Percentiles rank a stretch among this genome's conserved stretches.
Evolutionary conservation across 2,329 filamentous ascomycete species (phyloP).

Genomic region (Colletotrichum graminicola): DNA sequence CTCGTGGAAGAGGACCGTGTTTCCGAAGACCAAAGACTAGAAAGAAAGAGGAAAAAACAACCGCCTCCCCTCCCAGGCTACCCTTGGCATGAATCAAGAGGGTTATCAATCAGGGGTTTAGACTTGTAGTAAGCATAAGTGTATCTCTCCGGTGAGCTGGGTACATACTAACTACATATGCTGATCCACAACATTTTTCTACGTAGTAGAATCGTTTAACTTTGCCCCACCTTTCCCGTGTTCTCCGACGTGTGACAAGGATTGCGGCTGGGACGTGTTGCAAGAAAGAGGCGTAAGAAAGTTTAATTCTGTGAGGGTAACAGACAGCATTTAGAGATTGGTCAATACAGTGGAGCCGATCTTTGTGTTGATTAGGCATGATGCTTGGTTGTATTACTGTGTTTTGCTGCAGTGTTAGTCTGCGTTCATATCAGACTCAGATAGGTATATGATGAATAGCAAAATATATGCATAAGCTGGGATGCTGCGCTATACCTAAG

Average conservation of each 20-base stretch:
- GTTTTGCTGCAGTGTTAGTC: neutral
- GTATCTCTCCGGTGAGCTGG: no score
- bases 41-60: neutral
- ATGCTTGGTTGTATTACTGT: no score
- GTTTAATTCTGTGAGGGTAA: neutral
- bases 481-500: neutral
- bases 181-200: neutral
- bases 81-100: no score
- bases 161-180: no score
- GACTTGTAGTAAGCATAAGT: neutral
- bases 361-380: no score
- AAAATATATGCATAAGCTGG: neutral
- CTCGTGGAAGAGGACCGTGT: neutral
- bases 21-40: neutral
- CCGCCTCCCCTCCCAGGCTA: no score
- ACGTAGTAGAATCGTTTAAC: fast-evolving
- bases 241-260: neutral
- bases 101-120: neutral
- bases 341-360: no score
- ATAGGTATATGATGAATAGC: neutral
- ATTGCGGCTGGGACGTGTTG: neutral
- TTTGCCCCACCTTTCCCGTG: neutral
- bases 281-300: neutral
- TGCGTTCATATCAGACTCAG: no score
- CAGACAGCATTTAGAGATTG: neutral